These are phyloP conservation scores for Verticillium dahliae DNA, from an alignment of 2,329 filamentous ascomycete species.

Conservation along the genomic window DNA sequence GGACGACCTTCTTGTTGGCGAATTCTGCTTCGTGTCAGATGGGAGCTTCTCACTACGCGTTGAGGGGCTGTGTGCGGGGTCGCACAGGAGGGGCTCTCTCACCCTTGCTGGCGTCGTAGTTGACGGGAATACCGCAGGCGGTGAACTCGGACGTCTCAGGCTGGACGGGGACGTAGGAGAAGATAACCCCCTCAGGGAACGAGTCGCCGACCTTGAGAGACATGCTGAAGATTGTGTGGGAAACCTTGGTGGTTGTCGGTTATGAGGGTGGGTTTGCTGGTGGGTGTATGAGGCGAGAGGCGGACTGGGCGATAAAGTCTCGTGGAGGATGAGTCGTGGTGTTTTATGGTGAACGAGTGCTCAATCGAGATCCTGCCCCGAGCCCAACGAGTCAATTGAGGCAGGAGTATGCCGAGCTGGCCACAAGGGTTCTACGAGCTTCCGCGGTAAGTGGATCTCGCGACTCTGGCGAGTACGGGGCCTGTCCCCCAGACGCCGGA, in stretches of 20 bases:
- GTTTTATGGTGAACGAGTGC: neutral
- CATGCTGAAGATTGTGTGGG: slow-evolving; percentile 28
- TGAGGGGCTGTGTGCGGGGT: neutral
- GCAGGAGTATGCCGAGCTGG: neutral
- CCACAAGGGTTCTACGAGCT: neutral
- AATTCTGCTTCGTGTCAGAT: slow-evolving; percentile 31
- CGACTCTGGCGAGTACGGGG: neutral
- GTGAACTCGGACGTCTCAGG: slow-evolving; percentile 62
- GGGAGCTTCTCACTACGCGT: neutral
- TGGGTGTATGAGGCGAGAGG: neutral
- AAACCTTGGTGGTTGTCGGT: too few species aligned
- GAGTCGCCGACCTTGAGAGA: slow-evolving; percentile 72
- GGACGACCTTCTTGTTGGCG: slow-evolving; percentile 48
- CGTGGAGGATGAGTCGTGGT: neutral
- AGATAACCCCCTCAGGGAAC: slow-evolving; percentile 75
- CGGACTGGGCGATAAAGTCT: neutral
- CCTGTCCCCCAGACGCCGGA: neutral
- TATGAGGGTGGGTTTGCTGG: neutral
- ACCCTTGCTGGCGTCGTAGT: slow-evolving; percentile 75
- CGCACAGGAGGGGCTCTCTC: slow-evolving; percentile 14
- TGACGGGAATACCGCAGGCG: slow-evolving; percentile 69
- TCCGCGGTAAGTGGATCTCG: neutral
- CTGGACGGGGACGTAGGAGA: slow-evolving; percentile 77
- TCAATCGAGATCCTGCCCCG: neutral
- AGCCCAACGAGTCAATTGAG: neutral